Percentiles rank a stretch among this genome's conserved stretches.
phyloP scores from a whole-genome alignment of 352 stramenopile species.

The Detonula confervacea region DNA sequence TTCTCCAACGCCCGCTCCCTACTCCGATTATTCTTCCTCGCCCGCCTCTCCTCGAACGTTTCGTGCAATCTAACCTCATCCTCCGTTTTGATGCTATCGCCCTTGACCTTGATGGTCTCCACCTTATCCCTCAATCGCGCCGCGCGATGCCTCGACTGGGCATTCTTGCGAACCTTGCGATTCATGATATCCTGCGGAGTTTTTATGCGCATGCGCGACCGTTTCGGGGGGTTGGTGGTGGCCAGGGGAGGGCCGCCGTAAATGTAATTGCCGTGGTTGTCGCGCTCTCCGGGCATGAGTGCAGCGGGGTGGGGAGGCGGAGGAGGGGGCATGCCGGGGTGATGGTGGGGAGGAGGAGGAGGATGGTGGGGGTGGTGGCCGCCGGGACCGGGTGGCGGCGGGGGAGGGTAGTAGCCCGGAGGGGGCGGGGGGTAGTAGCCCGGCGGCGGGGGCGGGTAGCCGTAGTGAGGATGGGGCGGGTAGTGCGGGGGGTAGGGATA shows the following conservation, averaged over 20 bases:
- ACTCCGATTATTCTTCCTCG: constrained; percentile 59
- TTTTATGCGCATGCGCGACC: constrained; percentile 19
- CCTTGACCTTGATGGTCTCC: constrained; percentile 42
- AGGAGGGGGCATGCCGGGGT: neutral
- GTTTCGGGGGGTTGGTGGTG: constrained; percentile 1
- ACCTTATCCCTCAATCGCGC: constrained; percentile 54
- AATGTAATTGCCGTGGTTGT: constrained; percentile 1
- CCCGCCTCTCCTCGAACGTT: constrained; percentile 47
- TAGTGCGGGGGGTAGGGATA: constrained; percentile 10
- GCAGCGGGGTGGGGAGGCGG: neutral
- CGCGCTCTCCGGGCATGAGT: too few relatives aligned
- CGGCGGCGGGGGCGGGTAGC: neutral
- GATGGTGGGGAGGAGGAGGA: too few relatives aligned
- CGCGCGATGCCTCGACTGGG: constrained; percentile 65
- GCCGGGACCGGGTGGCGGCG: neutral
- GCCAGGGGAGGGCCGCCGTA: constrained; percentile 1
- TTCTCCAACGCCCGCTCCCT: constrained; percentile 61
- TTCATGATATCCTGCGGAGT: constrained; percentile 37
- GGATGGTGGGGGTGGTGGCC: neutral
- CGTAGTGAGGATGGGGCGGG: constrained; percentile 6
- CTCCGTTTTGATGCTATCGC: constrained; percentile 33
- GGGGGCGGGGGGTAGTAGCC: too few relatives aligned
- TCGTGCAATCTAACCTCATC: constrained; percentile 56
- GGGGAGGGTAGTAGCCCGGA: constrained; percentile 4
- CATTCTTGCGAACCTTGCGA: constrained; percentile 70